Evolutionary conservation across 306 rosid species (phyloP), one percentile per base, ranked within the genome.

Genomic region (Ammopiptanthus mongolicus): DNA sequence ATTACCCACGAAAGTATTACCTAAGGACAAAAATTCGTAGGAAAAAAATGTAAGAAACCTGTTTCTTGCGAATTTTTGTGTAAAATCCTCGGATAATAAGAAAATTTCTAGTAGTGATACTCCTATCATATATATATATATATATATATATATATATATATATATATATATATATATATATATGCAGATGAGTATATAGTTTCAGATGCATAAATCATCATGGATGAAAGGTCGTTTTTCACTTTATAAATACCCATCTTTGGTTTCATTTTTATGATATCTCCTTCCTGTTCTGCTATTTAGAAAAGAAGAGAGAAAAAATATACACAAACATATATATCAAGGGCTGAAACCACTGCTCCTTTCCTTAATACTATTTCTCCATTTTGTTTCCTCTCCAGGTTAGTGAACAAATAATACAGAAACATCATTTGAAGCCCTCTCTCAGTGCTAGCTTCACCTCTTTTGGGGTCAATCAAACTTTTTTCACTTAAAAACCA

Each of bases 161-260:
- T 46, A 68, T 67, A 56, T 34, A 57, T 9, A 36, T n/a, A 19
- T 7, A 51, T 34, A 60, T 37, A 52, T 22, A 59, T 3, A 47
- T 21, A 34, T 15, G 57, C 7, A 39, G 23, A 14, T 18, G 23
- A 19, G 23, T 74, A 17, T 76, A 14, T 64, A 41, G 65, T 41
- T 75, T 75, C 34, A 77, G 67, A 63, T 77, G 80, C 83, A 81
- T 64, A 84, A 64, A 42, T 47, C 58, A 69, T 17, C 50, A 53
- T 48, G 12, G 52, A 56, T 44, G 78, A 79, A 83, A 86, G 67
- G 77, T 79, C 72, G 33, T 58, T 85, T 86, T 78, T 75, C 57
- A 53, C 85, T 83, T 85, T 87, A 90, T 90, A 91, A 86, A 91
- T 79, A 74, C 81, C 86, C 67, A 13, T 77, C 77, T 84, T 75